Percentiles rank a stretch among this genome's conserved stretches.
Evolutionary conservation across 768 basidiomycete genomes (phyloP).

Genomic region (Coprinellus micaceus): DNA sequence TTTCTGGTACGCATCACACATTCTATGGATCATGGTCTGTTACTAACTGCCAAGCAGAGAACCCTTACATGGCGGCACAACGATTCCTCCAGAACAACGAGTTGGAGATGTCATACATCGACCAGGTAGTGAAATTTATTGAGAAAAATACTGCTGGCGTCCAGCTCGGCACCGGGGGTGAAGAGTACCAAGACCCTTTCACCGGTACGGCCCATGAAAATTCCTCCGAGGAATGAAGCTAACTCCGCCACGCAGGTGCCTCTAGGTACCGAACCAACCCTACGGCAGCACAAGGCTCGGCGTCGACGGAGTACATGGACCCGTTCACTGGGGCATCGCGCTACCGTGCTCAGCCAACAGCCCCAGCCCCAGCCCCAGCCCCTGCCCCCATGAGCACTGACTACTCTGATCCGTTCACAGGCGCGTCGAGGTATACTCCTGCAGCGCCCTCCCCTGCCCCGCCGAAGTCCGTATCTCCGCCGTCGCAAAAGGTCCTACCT

Average conservation of each 20-base stretch:
- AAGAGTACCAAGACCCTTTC: slow-evolving; percentile 80
- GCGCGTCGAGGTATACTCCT: slow-evolving; percentile 55
- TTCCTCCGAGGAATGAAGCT: slow-evolving; percentile 31
- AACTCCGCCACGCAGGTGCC: slow-evolving; percentile 20
- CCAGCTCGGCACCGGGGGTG: slow-evolving; percentile 55
- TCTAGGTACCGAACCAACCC: slow-evolving; percentile 55
- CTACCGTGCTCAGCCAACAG: slow-evolving; percentile 44
- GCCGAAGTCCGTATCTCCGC: slow-evolving; percentile 25
- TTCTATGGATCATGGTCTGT: slow-evolving; percentile 2
- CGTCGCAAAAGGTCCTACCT: slow-evolving; percentile 41
- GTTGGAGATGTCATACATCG: slow-evolving; percentile 76
- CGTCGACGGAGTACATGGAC: slow-evolving; percentile 45
- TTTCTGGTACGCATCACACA: slow-evolving; percentile 52
- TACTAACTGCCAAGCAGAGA: slow-evolving; percentile 51
- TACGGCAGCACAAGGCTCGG: slow-evolving; percentile 25
- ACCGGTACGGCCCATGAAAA: slow-evolving; percentile 54
- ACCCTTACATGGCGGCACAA: slow-evolving; percentile 86
- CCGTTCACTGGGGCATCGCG: slow-evolving; percentile 73
- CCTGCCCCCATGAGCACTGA: slow-evolving; percentile 22
- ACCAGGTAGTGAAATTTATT: slow-evolving; percentile 90
- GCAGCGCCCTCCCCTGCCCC: slow-evolving; percentile 34
- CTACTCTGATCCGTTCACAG: slow-evolving; percentile 61
- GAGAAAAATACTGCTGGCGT: slow-evolving; percentile 86
- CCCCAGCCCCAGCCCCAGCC: slow-evolving; percentile 28
- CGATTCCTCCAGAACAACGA: slow-evolving; percentile 83